Conservation (phyloP, 495 filamentous ascomycete species). For the Venustampulla echinocandica region DNA sequence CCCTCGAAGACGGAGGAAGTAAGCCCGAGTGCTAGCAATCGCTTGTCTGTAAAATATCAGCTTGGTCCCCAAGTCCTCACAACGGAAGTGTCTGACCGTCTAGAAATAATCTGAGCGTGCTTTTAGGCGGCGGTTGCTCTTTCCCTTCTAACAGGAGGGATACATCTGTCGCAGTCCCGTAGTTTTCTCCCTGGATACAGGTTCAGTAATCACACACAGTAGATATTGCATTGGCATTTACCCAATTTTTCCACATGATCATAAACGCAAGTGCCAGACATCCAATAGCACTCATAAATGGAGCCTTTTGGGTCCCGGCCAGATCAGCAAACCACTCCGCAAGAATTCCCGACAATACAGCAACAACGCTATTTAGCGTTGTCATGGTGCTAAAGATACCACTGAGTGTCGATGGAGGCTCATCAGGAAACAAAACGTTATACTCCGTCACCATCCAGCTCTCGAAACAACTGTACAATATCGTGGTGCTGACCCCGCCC, state of each 20-base stretch:
- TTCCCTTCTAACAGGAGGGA: neutral
- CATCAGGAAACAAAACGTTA: slow-evolving; percentile 25
- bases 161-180: slow-evolving; percentile 23
- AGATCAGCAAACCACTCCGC: slow-evolving; percentile 30
- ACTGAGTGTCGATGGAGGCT: slow-evolving; percentile 29
- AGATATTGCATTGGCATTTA: slow-evolving; percentile 20
- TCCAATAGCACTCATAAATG: slow-evolving; percentile 36
- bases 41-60: slow-evolving; percentile 24
- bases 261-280: slow-evolving; percentile 32
- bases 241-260: slow-evolving; percentile 39
- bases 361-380: slow-evolving; percentile 42
- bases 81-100: slow-evolving; percentile 1
- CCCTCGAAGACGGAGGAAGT: slow-evolving; percentile 47
- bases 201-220: neutral
- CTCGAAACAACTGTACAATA: slow-evolving; percentile 49
- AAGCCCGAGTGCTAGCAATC: slow-evolving; percentile 35
- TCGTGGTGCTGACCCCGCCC: slow-evolving; percentile 45
- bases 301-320: slow-evolving; percentile 40
- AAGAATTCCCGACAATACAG: slow-evolving; percentile 38
- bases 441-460: slow-evolving; percentile 52
- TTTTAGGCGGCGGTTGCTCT: slow-evolving; percentile 5
- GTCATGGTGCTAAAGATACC: slow-evolving; percentile 42
- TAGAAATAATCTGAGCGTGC: slow-evolving; percentile 7
- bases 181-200: slow-evolving; percentile 35
- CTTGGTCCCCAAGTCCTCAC: neutral